phyloP scores from a whole-genome alignment of 352 stramenopile species.

The Pythium biforme region DNA sequence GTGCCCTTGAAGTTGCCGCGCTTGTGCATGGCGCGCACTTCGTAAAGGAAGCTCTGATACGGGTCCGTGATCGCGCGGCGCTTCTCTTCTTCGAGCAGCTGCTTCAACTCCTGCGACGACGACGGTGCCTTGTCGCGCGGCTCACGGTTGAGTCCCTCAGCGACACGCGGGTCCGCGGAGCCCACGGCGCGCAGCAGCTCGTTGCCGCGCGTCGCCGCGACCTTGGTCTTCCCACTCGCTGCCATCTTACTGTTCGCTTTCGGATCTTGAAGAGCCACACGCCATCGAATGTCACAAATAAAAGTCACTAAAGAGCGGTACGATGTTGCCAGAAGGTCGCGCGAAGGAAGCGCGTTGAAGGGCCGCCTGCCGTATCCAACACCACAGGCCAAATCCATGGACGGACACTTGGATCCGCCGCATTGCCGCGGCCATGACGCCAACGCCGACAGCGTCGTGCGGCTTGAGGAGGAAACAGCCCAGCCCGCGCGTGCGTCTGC shows the following conservation, averaged over 20 bases:
- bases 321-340: constrained; percentile 5
- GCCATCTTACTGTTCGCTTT: too few species aligned
- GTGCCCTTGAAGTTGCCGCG: constrained; percentile 68
- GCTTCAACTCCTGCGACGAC: constrained; percentile 35
- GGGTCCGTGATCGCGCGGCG: constrained; percentile 52
- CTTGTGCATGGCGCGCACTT: constrained; percentile 56
- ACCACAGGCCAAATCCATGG: not conserved
- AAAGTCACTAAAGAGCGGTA: too few species aligned
- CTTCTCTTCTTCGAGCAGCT: constrained; percentile 68
- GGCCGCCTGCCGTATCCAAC: not conserved
- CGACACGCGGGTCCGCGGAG: constrained; percentile 55
- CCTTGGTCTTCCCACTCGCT: constrained; percentile 27
- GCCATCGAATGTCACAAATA: constrained; percentile 8
- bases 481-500: not conserved
- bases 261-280: constrained; percentile 27
- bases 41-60: constrained; percentile 65
- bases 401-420: not conserved
- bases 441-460: not conserved
- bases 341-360: constrained; percentile 20
- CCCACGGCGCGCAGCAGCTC: constrained; percentile 43
- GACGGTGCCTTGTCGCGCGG: not conserved
- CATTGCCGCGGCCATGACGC: not conserved
- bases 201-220: constrained; percentile 45
- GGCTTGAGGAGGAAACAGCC: not conserved
- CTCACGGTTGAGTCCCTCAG: constrained; percentile 50